phyloP scores from a whole-genome alignment of 169 alveolate species.

The Miamiensis avidus region DNA sequence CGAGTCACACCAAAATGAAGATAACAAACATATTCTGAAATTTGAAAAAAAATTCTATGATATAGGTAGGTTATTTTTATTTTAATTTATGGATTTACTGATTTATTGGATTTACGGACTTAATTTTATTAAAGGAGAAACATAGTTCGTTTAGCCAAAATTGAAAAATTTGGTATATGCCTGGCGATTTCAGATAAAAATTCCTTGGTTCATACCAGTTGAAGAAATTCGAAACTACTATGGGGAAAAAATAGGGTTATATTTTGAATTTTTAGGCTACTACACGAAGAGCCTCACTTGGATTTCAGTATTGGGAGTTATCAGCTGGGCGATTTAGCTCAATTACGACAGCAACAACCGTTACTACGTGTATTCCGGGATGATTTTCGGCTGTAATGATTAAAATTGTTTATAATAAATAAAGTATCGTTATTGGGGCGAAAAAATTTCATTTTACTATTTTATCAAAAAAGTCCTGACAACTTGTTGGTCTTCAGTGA shows the following conservation, averaged over 20 bases:
- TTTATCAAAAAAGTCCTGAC: background rate
- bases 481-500: background rate
- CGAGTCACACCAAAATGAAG: no score
- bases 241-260: slow-evolving; percentile 44
- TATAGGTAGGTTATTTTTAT: background rate
- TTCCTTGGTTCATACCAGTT: slow-evolving; percentile 34
- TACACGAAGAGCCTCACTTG: slow-evolving; percentile 18
- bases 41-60: background rate
- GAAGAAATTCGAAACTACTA: slow-evolving; percentile 31
- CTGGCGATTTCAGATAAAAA: slow-evolving; percentile 18
- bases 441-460: background rate
- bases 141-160: background rate
- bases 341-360: background rate
- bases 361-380: background rate
- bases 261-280: slow-evolving; percentile 31
- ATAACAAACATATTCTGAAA: no score
- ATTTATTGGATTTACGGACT: no score
- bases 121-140: background rate
- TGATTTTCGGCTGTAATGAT: background rate
- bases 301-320: slow-evolving; percentile 23
- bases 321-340: background rate
- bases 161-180: slow-evolving; percentile 11
- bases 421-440: background rate
- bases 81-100: background rate
- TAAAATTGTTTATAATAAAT: background rate